Base-by-base conservation (phyloP, 345 rosid species). In the Arabidopsis arenosa region DNA sequence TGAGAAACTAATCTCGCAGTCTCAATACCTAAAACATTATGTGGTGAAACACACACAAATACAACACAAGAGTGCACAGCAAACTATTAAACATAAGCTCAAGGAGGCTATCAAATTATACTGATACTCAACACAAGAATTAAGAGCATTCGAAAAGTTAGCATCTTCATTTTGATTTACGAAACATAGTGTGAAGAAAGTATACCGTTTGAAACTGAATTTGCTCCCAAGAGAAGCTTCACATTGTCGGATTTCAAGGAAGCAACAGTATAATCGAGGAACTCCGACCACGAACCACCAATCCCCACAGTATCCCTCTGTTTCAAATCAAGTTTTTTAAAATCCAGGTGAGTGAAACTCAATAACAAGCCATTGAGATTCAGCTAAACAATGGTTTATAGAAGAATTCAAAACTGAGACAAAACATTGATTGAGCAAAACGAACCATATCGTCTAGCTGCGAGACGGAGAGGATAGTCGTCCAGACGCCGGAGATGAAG, bases 261-360 rank as follows among this genome's bases (percentile, higher is more conserved):
- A 72, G 92, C 86, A 11, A 81, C 14, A 3, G 89, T 57, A 74
- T 95, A 95, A 76, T 90, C 87, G 15, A 90, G 66, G 78, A 92
- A 90, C 56, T 95, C 97, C 6, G 87, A 86, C 97, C 92, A 89
- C 17, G 94, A 88, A 54, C 93, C 96, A 17, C 97, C 93, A 54
- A 95, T 80, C 48, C 99, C 97, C 54, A 84, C 81, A 74, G 75
- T 82, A 70, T 95, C 97, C 75, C 92, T 90, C 95, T 93, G 92
- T 78, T 84, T 39, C 57, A 37, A 39, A 62, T 62, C 63, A 44
- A 58, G 10, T 35, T 5, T 6, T 43, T 9, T 37, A 37, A 32
- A 59, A 9, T 56, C 28, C 45, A 74, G 3, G 30, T 28, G 30
- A 28, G 30, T 18, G 45, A 44, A 43, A 58, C 61, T 36, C 17